A percentile compares a stretch with the other conserved stretches of the same genome.
Evolutionary conservation across 495 filamentous ascomycete species (phyloP).

Genomic region (Aspergillus homomorphus): DNA sequence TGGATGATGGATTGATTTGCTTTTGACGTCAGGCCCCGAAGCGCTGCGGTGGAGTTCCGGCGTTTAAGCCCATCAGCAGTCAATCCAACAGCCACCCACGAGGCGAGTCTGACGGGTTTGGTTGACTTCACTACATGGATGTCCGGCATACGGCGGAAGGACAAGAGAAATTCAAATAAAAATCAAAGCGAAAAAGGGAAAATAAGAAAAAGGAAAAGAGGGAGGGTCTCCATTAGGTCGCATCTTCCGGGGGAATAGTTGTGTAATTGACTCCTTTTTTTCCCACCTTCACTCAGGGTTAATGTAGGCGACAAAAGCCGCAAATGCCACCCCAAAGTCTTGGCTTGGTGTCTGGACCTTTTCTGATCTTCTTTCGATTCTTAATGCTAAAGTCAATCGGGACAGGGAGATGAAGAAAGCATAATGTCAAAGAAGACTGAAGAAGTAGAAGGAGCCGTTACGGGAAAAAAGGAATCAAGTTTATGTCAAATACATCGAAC

Average conservation of each 20-base stretch:
- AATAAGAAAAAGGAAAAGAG: not conserved
- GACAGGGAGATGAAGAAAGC: not conserved
- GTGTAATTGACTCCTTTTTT: not conserved
- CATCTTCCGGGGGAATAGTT: not conserved
- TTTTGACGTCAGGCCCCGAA: not conserved
- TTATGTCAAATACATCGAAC: too few relatives aligned
- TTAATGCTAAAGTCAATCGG: not conserved
- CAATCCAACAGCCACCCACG: not conserved
- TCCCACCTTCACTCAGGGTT: not conserved
- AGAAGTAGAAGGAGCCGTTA: too few relatives aligned
- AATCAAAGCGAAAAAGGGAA: not conserved
- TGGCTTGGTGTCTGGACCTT: not conserved
- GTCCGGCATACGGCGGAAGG: not conserved
- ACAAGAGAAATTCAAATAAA: not conserved
- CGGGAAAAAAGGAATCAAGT: too few relatives aligned
- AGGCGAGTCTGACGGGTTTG: not conserved
- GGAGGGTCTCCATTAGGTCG: not conserved
- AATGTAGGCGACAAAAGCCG: not conserved
- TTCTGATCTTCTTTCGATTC: not conserved
- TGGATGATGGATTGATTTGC: not conserved
- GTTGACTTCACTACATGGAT: too few relatives aligned
- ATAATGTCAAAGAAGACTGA: not conserved
- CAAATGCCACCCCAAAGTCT: not conserved
- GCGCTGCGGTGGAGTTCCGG: not conserved
- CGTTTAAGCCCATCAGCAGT: not conserved